Conservation (phyloP, 768 basidiomycete species). For the Rhodotorula babjevae region DNA sequence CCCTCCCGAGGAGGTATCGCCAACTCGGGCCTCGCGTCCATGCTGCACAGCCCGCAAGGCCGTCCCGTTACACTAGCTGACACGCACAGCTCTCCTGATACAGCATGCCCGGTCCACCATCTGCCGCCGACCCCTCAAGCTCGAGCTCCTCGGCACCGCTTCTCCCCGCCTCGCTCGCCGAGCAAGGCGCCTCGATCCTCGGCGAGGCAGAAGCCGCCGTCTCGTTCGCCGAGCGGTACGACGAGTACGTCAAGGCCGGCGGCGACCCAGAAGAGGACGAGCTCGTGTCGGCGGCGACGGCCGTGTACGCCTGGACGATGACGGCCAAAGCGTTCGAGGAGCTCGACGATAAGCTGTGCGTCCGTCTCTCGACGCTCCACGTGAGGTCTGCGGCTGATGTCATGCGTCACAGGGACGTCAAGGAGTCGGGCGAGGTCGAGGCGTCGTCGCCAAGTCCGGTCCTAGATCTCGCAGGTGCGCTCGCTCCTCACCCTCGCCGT, state of each 20-base stretch:
- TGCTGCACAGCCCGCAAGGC: too few relatives aligned
- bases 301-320: conserved; percentile 8
- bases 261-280: conserved; percentile 5
- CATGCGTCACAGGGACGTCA: neutral
- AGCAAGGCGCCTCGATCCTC: neutral
- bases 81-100: too few relatives aligned
- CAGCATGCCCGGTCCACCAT: too few relatives aligned
- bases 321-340: conserved; percentile 8
- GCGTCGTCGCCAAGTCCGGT: conserved; percentile 2
- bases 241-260: conserved; percentile 1
- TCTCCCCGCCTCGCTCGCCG: neutral
- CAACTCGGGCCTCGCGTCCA: too few relatives aligned
- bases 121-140: too few relatives aligned
- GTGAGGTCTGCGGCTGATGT: neutral
- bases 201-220: conserved; percentile 3
- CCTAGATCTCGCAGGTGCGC: conserved; percentile 22
- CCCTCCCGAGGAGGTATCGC: too few relatives aligned
- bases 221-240: conserved; percentile 7
- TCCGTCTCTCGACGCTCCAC: too few relatives aligned
- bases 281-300: conserved; percentile 11
- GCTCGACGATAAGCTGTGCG: conserved; percentile 14
- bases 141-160: too few relatives aligned
- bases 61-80: too few relatives aligned
- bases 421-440: conserved; percentile 10
- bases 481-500: too few relatives aligned